Conservation (phyloP, 1,139 yeast genomes). For the Taphrina pruni region DNA sequence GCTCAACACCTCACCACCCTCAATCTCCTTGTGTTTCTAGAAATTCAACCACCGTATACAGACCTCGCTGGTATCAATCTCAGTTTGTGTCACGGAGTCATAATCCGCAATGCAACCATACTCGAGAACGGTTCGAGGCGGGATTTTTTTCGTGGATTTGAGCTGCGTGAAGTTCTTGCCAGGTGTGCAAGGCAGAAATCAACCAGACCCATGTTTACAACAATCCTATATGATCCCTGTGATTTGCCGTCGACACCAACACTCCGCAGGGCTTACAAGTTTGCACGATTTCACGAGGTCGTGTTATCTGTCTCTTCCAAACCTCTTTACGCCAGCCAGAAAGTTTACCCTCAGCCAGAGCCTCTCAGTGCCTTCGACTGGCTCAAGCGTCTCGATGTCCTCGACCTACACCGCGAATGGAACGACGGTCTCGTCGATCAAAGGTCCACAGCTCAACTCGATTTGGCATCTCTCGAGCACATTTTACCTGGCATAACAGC, state of each 20-base stretch:
- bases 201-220: constrained; percentile 3
- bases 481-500: constrained; percentile 12
- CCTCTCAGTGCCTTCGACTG: constrained; percentile 29
- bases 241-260: constrained; percentile 19
- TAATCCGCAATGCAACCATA: constrained; percentile 24
- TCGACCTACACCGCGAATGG: constrained; percentile 19
- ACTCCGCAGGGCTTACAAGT: constrained; percentile 21
- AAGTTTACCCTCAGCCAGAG: background rate
- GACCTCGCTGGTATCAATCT: constrained; percentile 26
- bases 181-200: constrained; percentile 13
- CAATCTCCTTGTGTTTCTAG: constrained; percentile 15
- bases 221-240: constrained; percentile 25
- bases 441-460: background rate
- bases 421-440: constrained; percentile 13
- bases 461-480: background rate
- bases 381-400: constrained; percentile 27
- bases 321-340: background rate
- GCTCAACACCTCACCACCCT: constrained; percentile 2
- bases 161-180: constrained; percentile 24
- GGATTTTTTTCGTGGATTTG: constrained; percentile 30
- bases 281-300: constrained; percentile 31
- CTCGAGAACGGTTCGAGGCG: constrained; percentile 17
- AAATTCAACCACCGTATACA: constrained; percentile 10
- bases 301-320: background rate
- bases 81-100: constrained; percentile 7